A percentile compares a stretch with the other conserved stretches of the same genome.
phyloP scores from a whole-genome alignment of 2,329 filamentous ascomycete species.

The Coniochaeta sp. region DNA sequence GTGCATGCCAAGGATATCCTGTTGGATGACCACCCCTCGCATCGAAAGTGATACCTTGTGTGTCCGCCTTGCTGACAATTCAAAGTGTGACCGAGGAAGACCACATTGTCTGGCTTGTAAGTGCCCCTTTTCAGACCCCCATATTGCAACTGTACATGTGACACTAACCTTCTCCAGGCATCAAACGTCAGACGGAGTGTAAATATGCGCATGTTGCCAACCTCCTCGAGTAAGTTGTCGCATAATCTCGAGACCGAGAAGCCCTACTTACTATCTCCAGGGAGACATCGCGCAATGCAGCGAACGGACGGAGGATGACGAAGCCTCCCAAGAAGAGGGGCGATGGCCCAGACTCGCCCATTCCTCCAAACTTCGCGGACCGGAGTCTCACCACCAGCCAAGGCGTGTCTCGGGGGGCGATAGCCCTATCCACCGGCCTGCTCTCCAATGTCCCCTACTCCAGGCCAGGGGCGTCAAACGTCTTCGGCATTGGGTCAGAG shows the following conservation, averaged over 20 bases:
- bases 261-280: conserved; percentile 23
- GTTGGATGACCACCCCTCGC: neutral
- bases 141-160: neutral
- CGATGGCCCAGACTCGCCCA: conserved; percentile 28
- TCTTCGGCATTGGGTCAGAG: conserved; percentile 73
- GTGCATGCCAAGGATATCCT: neutral
- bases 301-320: conserved; percentile 48
- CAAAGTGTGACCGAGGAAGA: conserved; percentile 66
- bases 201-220: conserved; percentile 71
- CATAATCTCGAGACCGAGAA: neutral
- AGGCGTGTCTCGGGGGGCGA: conserved; percentile 40
- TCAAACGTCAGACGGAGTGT: conserved; percentile 70
- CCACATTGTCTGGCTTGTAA: conserved; percentile 61
- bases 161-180: conserved; percentile 37
- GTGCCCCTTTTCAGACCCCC: conserved; percentile 15
- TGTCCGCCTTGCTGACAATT: neutral
- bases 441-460: conserved; percentile 69
- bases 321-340: conserved; percentile 48
- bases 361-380: conserved; percentile 47
- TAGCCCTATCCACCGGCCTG: conserved; percentile 51
- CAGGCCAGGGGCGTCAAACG: conserved; percentile 62
- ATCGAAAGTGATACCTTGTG: neutral
- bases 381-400: conserved; percentile 38
- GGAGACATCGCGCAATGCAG: conserved; percentile 47
- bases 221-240: conserved; percentile 57